Conservation (phyloP, 306 rosid species). For the Sicyos edulis region DNA sequence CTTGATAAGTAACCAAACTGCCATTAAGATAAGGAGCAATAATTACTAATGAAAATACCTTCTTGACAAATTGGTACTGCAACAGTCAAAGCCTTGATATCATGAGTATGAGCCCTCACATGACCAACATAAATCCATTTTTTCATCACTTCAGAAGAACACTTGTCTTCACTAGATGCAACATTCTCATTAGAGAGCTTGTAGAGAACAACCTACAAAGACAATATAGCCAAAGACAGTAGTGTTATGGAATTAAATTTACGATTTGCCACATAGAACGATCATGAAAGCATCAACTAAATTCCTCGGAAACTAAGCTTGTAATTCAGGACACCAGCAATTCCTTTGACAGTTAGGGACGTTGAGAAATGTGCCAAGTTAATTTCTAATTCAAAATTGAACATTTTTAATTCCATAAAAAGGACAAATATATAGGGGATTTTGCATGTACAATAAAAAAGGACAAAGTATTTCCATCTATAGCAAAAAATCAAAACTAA, state of each 20-base stretch:
- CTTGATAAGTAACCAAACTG: too few species aligned
- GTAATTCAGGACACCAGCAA: background rate
- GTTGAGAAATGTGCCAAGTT: too few species aligned
- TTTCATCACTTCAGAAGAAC: constrained; percentile 33
- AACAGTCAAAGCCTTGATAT: constrained; percentile 74
- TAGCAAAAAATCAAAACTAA: too few species aligned
- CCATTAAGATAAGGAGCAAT: background rate
- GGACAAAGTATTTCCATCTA: too few species aligned
- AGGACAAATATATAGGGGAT: too few species aligned
- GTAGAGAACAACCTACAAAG: constrained; percentile 75
- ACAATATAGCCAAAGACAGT: background rate
- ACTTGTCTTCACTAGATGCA: constrained; percentile 32
- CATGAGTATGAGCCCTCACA: constrained; percentile 78
- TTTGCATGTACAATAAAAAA: too few species aligned
- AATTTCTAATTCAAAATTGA: too few species aligned
- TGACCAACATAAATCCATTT: constrained; percentile 77
- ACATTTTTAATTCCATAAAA: too few species aligned
- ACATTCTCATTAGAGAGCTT: constrained; percentile 53
- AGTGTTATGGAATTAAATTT: background rate
- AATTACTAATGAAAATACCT: constrained; percentile 41
- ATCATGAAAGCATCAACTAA: constrained; percentile 2
- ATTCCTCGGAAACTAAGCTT: background rate
- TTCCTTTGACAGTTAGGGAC: background rate
- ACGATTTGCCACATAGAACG: background rate
- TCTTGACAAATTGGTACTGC: constrained; percentile 81